phyloP scores from a whole-genome alignment of 2,329 filamentous ascomycete genomes.

The Alternaria gansuensis region DNA sequence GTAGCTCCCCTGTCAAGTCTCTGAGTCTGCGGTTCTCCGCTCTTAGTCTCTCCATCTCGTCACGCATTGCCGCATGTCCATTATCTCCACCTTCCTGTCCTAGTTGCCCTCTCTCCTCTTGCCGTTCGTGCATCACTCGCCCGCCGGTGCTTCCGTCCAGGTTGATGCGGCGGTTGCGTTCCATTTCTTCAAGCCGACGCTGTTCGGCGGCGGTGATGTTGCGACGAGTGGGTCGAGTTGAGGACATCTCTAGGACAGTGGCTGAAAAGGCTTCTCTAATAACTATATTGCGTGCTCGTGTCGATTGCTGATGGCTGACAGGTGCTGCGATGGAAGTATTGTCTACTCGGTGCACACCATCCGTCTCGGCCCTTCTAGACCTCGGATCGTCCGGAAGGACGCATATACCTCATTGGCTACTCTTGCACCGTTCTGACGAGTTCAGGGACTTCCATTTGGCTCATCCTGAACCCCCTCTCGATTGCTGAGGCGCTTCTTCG shows the following conservation, averaged over 20 bases:
- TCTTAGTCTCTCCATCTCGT: not conserved
- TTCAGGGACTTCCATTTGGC: conserved; percentile 7
- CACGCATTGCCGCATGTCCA: not conserved
- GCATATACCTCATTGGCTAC: too few species aligned
- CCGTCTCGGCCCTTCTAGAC: too few species aligned
- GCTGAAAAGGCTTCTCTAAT: conserved; percentile 2
- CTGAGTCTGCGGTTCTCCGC: not conserved
- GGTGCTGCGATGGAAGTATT: conserved; percentile 6
- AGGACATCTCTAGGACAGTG: too few species aligned
- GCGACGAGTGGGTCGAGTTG: not conserved
- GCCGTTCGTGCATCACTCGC: conserved; percentile 3
- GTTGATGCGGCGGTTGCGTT: not conserved
- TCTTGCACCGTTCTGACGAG: too few species aligned
- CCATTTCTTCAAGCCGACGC: conserved; percentile 4
- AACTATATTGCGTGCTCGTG: conserved; percentile 3
- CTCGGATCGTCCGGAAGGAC: too few species aligned
- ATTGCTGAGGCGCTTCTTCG: conserved; percentile 7
- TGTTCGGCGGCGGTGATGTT: conserved; percentile 6
- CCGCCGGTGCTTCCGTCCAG: conserved; percentile 1
- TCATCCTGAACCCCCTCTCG: conserved; percentile 1
- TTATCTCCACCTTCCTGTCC: not conserved
- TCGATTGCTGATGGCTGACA: not conserved
- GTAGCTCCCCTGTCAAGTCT: not conserved
- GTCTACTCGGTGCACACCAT: too few species aligned
- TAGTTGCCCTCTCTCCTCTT: not conserved